Evolutionary conservation across 2,329 filamentous ascomycete genomes (phyloP).

Genomic region (Paraconiothyrium brasiliense): DNA sequence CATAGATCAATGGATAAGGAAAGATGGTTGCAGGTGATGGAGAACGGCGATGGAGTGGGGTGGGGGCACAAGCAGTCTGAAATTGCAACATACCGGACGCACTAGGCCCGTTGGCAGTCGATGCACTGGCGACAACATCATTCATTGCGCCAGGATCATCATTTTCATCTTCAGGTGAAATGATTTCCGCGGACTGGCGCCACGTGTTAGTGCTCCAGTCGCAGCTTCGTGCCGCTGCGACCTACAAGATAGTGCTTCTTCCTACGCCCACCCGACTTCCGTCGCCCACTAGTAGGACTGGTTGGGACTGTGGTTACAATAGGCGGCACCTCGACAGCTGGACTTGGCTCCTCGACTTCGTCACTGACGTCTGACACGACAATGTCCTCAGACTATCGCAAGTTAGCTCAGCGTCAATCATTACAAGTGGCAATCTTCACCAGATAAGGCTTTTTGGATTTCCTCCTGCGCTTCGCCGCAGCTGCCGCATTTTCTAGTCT

Average conservation of each 20-base stretch:
- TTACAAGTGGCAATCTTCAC: slow-evolving; percentile 22
- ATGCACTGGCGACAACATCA: slow-evolving; percentile 22
- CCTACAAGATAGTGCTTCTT: slow-evolving; percentile 45
- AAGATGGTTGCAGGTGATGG: not conserved
- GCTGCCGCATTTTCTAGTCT: slow-evolving; percentile 32
- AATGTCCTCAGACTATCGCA: slow-evolving; percentile 39
- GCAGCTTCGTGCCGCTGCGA: slow-evolving; percentile 3
- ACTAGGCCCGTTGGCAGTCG: slow-evolving; percentile 34
- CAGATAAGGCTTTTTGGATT: slow-evolving; percentile 39
- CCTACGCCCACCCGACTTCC: slow-evolving; percentile 38
- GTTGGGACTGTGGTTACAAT: slow-evolving; percentile 24
- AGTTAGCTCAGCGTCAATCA: slow-evolving; percentile 22
- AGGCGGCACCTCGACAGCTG: slow-evolving; percentile 14
- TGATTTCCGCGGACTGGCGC: slow-evolving; percentile 38
- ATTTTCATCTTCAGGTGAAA: slow-evolving; percentile 42
- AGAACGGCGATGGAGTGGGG: slow-evolving; percentile 11
- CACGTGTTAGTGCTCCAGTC: slow-evolving; percentile 11
- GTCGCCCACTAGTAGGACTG: slow-evolving; percentile 30
- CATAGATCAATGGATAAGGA: not conserved
- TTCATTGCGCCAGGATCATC: slow-evolving; percentile 36
- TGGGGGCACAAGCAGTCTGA: slow-evolving; percentile 19
- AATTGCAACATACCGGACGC: slow-evolving; percentile 37
- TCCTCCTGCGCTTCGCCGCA: slow-evolving; percentile 41
- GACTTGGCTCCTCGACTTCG: slow-evolving; percentile 20
- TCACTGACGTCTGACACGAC: slow-evolving; percentile 43